These are phyloP conservation scores for Phylloporus sp. DNA, from an alignment of 768 basidiomycete species.

Conservation along the genomic window DNA sequence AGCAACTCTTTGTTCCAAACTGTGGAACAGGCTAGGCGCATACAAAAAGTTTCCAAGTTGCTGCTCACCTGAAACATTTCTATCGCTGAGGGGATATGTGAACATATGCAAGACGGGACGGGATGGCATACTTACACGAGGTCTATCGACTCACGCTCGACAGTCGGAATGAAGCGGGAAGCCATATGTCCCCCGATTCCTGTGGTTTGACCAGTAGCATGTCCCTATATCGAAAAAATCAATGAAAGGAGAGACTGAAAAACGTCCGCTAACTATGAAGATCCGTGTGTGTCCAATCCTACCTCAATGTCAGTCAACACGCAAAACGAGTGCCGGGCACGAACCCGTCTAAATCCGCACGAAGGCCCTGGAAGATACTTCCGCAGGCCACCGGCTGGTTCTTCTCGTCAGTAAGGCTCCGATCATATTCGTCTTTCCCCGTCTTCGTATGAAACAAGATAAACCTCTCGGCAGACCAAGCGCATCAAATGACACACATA, in stretches of 20 bases:
- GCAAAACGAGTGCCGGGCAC: conserved; percentile 12
- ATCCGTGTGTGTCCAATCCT: conserved; percentile 12
- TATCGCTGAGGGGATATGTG: conserved; percentile 50
- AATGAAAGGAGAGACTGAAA: not conserved
- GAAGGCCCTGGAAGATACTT: conserved; percentile 81
- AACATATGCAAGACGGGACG: not conserved
- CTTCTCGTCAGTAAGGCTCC: conserved; percentile 63
- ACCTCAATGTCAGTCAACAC: not conserved
- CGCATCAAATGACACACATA: conserved; percentile 37
- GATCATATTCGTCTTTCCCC: conserved; percentile 75
- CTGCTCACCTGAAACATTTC: conserved; percentile 64
- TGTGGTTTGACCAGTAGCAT: conserved; percentile 89
- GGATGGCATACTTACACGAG: conserved; percentile 53
- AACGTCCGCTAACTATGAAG: conserved; percentile 51
- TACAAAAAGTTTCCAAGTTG: not conserved
- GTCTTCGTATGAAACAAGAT: conserved; percentile 44
- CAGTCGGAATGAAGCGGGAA: conserved; percentile 89
- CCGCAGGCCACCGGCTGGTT: conserved; percentile 54
- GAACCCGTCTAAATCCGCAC: conserved; percentile 81
- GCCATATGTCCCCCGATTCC: conserved; percentile 69
- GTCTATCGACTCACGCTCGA: conserved; percentile 91
- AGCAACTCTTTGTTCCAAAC: conserved; percentile 92
- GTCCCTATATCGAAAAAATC: conserved; percentile 51
- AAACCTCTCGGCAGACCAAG: not conserved
- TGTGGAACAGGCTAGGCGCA: conserved; percentile 23